Base-by-base conservation (phyloP, 1,284 basidiomycete genomes). In the Austropuccinia psidii region DNA sequence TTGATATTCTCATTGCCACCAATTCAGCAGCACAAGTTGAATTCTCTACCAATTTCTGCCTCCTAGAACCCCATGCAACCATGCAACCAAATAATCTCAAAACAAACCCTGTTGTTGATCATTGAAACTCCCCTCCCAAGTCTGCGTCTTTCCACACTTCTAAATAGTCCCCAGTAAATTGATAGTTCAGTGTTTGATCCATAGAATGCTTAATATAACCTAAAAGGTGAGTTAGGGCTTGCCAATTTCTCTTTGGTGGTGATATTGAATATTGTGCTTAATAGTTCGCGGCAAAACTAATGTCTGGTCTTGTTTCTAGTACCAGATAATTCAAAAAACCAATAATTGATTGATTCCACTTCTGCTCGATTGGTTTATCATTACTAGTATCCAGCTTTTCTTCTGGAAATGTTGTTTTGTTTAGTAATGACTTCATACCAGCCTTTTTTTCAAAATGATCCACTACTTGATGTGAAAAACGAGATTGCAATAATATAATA, bases 311-410 rank as follows among this genome's bases (percentile, higher is more conserved):
- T 9, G 45, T 50, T 5, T 31, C 62, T 2, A 65, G 43, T 11
- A 45, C 62, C 4, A 65, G 11, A 35, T 65, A 65, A 31, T 65
- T 65, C 7, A 65, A 33, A 33, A n/a, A 65, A 15, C 62, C 47
- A 33, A 65, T 65, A 15, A 49, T 31, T 11, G 62, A 65, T 65
- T 49, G 62, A 37, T 50, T n/a, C n/a, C n/a, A n/a, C n/a, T n/a
- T n/a, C n/a, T n/a, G n/a, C n/a, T n/a, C n/a, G n/a, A n/a, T n/a
- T n/a, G n/a, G n/a, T n/a, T n/a, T n/a, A n/a, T n/a, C n/a, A n/a
- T n/a, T n/a, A n/a, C n/a, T n/a, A n/a, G n/a, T n/a, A n/a, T n/a
- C n/a, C n/a, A n/a, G n/a, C n/a, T n/a, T n/a, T n/a, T n/a, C n/a
- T n/a, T n/a, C n/a, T n/a, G n/a, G n/a, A n/a, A n/a, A n/a, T n/a